phyloP scores from a whole-genome alignment of 148 eudicot genomes.

The Rhododendron simsii region DNA sequence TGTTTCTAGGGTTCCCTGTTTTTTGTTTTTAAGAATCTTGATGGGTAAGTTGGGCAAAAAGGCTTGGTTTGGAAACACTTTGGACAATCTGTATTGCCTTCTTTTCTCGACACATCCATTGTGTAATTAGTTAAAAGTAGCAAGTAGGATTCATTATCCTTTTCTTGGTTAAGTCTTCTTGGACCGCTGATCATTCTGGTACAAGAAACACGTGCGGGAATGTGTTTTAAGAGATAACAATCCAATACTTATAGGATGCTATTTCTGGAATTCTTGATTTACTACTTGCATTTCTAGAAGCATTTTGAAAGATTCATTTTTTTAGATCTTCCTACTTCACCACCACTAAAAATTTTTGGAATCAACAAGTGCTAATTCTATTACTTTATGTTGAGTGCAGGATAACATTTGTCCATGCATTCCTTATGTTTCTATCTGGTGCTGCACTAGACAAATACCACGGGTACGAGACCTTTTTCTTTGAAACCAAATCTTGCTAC shows the following conservation, averaged over 20 bases:
- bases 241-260: not conserved
- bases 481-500: conserved; percentile 44
- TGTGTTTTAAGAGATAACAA: not conserved
- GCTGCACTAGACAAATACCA: conserved; percentile 75
- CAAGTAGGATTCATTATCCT: not conserved
- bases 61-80: not conserved
- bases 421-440: conserved; percentile 63
- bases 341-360: not conserved
- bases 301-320: not conserved
- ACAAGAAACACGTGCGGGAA: not conserved
- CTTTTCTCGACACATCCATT: not conserved
- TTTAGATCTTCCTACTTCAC: not conserved
- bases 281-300: not conserved
- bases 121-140: not conserved
- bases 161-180: not conserved
- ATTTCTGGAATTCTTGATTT: not conserved
- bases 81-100: not conserved
- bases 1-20: not conserved
- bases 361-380: not conserved
- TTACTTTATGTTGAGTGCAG: conserved; percentile 21
- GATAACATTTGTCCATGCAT: conserved; percentile 69
- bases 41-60: not conserved
- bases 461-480: conserved; percentile 30
- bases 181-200: not conserved
- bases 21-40: not conserved